Evolutionary conservation across 1,139 yeast genomes (phyloP).

Genomic region (Candida sp.): DNA sequence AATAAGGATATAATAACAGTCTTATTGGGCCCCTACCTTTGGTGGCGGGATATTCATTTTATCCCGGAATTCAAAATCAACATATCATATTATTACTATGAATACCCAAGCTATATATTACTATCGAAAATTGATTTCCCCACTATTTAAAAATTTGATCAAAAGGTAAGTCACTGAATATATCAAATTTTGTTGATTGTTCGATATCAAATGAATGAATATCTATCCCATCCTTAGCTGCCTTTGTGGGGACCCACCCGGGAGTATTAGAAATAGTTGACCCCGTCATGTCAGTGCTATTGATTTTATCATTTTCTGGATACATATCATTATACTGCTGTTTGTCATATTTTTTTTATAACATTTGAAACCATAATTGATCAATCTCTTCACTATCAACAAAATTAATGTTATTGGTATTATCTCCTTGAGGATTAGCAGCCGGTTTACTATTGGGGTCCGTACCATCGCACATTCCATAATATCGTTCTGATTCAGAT

Average conservation of each 20-base stretch:
- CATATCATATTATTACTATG: not conserved
- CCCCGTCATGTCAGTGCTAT: not conserved
- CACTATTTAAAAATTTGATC: slow-evolving; percentile 11
- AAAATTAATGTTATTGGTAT: not conserved
- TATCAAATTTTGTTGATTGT: slow-evolving; percentile 16
- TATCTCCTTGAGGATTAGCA: not conserved
- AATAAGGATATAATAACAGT: too few species aligned
- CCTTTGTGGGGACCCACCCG: not conserved
- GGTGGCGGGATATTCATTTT: too few species aligned
- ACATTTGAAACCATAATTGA: slow-evolving; percentile 26
- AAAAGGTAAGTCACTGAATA: slow-evolving; percentile 23
- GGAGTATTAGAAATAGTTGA: not conserved
- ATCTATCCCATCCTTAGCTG: slow-evolving; percentile 2
- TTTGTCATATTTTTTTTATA: slow-evolving; percentile 20
- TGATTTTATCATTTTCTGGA: not conserved
- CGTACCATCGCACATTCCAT: not conserved
- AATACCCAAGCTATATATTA: not conserved
- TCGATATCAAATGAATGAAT: slow-evolving; percentile 13
- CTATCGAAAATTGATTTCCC: not conserved
- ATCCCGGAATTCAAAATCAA: too few species aligned
- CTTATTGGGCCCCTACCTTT: too few species aligned
- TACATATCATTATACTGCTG: not conserved
- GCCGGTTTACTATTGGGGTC: not conserved
- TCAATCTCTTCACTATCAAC: slow-evolving; percentile 21
- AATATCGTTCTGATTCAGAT: slow-evolving; percentile 11